These are phyloP conservation scores for Cladorrhinum sp. DNA, from an alignment of 2,329 filamentous ascomycete species.

Conservation along the genomic window DNA sequence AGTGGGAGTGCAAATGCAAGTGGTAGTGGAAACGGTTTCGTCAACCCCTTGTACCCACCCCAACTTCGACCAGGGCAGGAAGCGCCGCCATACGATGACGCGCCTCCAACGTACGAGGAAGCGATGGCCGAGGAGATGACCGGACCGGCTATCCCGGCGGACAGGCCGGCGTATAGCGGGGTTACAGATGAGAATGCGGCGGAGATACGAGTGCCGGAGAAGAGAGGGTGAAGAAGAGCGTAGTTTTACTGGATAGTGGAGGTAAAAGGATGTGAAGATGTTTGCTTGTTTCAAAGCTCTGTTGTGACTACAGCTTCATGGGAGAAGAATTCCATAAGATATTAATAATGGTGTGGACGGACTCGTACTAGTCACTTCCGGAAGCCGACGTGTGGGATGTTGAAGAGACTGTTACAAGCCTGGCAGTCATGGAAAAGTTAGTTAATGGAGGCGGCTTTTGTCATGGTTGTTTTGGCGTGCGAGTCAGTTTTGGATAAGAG, in stretches of 20 bases:
- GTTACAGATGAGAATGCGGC: slow-evolving; percentile 61
- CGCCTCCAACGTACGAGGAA: slow-evolving; percentile 94
- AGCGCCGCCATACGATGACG: slow-evolving; percentile 60
- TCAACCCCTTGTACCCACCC: slow-evolving; percentile 57
- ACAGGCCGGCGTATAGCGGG: slow-evolving; percentile 64
- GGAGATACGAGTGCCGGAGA: slow-evolving; percentile 43
- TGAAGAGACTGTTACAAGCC: too few species aligned
- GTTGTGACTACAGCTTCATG: background rate
- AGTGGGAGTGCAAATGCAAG: background rate
- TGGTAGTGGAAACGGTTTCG: slow-evolving; percentile 4
- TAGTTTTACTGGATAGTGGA: background rate
- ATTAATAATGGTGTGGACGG: too few species aligned
- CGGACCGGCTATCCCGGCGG: slow-evolving; percentile 66
- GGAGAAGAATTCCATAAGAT: too few species aligned
- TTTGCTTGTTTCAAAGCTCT: background rate
- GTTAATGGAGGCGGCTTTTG: too few species aligned
- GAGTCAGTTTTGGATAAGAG: too few species aligned
- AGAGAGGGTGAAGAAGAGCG: slow-evolving; percentile 26
- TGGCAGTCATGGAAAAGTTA: too few species aligned
- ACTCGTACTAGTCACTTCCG: too few species aligned
- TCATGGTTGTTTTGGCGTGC: too few species aligned
- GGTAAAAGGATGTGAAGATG: background rate
- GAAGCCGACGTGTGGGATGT: too few species aligned
- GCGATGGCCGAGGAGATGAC: slow-evolving; percentile 74
- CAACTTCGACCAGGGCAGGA: slow-evolving; percentile 43